Percentiles rank a stretch among this genome's conserved stretches.
phyloP scores from a whole-genome alignment of 768 basidiomycete genomes.

The Termitomyces sp. region DNA sequence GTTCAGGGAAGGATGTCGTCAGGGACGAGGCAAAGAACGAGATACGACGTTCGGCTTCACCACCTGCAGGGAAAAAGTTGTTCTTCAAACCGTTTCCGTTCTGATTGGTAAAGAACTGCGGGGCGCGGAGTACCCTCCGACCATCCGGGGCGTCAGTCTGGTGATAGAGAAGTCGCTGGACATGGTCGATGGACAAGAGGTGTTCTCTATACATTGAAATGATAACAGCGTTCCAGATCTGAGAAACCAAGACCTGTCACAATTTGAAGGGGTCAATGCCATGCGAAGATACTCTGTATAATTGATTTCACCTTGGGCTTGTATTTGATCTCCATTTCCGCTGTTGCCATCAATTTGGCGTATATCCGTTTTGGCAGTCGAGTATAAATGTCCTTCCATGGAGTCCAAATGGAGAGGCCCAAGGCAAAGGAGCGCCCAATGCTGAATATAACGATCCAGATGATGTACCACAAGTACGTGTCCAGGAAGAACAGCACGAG shows the following conservation, averaged over 20 bases:
- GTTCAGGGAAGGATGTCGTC: conserved; percentile 92
- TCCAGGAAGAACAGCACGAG: conserved; percentile 97
- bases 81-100: conserved; percentile 63
- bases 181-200: conserved; percentile 95
- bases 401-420: conserved; percentile 98
- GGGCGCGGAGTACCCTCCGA: conserved; percentile 88
- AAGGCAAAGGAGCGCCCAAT: conserved; percentile 87
- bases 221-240: conserved; percentile 99
- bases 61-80: conserved; percentile 90
- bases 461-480: conserved; percentile 99
- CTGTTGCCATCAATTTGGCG: conserved; percentile 92
- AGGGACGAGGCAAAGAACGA: conserved; percentile 99
- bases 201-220: conserved; percentile 99
- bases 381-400: conserved; percentile 97
- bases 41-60: conserved; percentile 96
- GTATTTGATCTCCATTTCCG: conserved; percentile 99
- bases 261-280: not conserved
- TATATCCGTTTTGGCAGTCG: conserved; percentile 97
- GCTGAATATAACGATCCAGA: conserved; percentile 96
- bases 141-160: conserved; percentile 91
- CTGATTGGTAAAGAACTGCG: conserved; percentile 97
- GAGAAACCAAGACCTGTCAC: conserved; percentile 85
- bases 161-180: conserved; percentile 95
- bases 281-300: not conserved
- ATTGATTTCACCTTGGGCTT: conserved; percentile 78